phyloP scores from a whole-genome alignment of 257 asterid species.

The Plantago ovata region DNA sequence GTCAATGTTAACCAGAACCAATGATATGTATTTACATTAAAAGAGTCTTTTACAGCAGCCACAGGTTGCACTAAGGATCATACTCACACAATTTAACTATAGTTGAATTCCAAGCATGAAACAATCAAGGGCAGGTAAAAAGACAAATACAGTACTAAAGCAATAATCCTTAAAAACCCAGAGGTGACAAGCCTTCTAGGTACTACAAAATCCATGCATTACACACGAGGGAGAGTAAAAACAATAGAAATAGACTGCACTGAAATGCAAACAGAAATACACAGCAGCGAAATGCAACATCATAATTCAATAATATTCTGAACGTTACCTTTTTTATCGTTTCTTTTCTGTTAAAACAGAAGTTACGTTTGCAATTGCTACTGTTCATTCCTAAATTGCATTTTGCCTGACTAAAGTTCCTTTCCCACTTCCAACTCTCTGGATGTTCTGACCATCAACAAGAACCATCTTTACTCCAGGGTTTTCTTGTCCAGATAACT shows the following conservation, averaged over 20 bases:
- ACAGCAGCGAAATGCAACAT: conserved; percentile 13
- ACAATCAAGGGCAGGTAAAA: background rate
- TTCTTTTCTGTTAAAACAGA: conserved; percentile 50
- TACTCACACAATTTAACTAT: background rate
- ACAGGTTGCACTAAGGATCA: too few species aligned
- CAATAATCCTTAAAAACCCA: background rate
- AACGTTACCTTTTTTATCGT: conserved; percentile 60
- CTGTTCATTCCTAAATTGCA: conserved; percentile 51
- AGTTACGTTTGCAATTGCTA: conserved; percentile 52
- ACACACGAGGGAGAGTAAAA: conserved; percentile 2
- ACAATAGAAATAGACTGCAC: conserved; percentile 5
- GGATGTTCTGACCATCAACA: conserved; percentile 73
- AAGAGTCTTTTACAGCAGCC: too few species aligned
- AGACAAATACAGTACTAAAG: background rate
- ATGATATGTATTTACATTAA: too few species aligned
- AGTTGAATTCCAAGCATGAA: background rate
- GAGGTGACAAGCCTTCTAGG: background rate
- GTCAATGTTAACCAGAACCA: too few species aligned
- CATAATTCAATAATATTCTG: conserved; percentile 7
- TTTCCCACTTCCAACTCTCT: conserved; percentile 66
- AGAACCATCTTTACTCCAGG: conserved; percentile 63
- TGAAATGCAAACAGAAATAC: background rate
- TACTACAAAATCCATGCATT: conserved; percentile 6
- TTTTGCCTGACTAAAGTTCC: conserved; percentile 68
- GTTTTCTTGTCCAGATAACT: conserved; percentile 50